These are phyloP conservation scores for Cyberlindnera mrakii DNA, from an alignment of 805 yeast species.

Conservation along the genomic window DNA sequence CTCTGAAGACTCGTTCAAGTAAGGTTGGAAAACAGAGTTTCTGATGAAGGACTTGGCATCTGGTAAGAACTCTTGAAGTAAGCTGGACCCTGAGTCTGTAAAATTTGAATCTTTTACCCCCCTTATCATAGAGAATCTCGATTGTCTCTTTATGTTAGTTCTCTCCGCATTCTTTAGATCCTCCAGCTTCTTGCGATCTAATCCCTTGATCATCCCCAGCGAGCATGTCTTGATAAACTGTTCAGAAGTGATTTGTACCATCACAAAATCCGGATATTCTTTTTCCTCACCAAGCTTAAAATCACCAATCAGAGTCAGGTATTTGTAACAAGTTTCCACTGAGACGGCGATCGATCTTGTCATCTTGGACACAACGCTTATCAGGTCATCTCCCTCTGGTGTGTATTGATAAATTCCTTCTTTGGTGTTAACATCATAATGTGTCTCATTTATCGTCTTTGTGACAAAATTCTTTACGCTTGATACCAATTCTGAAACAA, in stretches of 20 bases:
- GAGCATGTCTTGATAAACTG: conserved; percentile 59
- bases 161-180: conserved; percentile 17
- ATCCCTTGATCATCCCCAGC: conserved; percentile 44
- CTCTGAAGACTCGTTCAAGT: conserved; percentile 23
- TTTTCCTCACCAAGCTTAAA: conserved; percentile 54
- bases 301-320: conserved; percentile 58
- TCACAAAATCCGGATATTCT: conserved; percentile 59
- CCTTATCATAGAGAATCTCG: conserved; percentile 31
- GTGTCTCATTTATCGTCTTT: conserved; percentile 40
- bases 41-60: conserved; percentile 31
- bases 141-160: conserved; percentile 22
- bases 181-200: conserved; percentile 25
- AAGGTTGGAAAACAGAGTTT: conserved; percentile 32
- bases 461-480: conserved; percentile 59
- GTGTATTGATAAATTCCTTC: conserved; percentile 45
- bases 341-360: conserved; percentile 46
- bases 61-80: conserved; percentile 28
- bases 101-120: conserved; percentile 20
- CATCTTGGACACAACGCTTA: conserved; percentile 55
- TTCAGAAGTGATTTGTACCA: conserved; percentile 51
- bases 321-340: conserved; percentile 42
- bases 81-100: conserved; percentile 26
- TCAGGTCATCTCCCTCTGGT: conserved; percentile 60
- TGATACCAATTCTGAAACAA: conserved; percentile 60
- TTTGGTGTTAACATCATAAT: conserved; percentile 8